A percentile compares a stretch with the other conserved stretches of the same genome.
Evolutionary conservation across 1,284 basidiomycete genomes (phyloP).

Genomic region (Microbotryomycetes sp.): DNA sequence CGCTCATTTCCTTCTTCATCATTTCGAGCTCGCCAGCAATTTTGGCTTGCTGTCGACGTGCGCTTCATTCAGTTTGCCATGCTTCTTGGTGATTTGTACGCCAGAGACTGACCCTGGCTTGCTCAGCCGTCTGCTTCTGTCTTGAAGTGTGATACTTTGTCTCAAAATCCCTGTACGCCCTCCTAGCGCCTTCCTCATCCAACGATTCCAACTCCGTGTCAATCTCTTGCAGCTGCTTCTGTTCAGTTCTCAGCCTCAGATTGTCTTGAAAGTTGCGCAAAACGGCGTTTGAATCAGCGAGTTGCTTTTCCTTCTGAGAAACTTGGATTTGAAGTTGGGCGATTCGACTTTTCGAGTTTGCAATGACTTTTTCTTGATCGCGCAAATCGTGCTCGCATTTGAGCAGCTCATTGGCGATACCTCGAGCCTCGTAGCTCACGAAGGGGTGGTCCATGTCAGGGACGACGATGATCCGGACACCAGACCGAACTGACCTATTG

Average conservation of each 20-base stretch:
- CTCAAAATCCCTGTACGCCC: constrained; percentile 73
- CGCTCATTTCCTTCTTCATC: constrained; percentile 60
- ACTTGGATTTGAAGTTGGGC: constrained; percentile 50
- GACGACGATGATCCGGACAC: neutral
- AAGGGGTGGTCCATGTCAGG: neutral
- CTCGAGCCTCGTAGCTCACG: constrained; percentile 63
- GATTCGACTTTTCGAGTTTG: constrained; percentile 40
- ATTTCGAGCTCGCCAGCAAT: constrained; percentile 74
- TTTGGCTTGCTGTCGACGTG: constrained; percentile 57
- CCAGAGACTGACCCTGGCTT: constrained; percentile 54
- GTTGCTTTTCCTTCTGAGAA: constrained; percentile 39
- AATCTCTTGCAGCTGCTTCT: constrained; percentile 58
- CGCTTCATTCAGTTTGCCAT: neutral
- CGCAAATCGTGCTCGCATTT: constrained; percentile 56
- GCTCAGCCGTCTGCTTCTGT: constrained; percentile 48
- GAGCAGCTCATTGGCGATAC: constrained; percentile 55
- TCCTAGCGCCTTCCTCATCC: constrained; percentile 74
- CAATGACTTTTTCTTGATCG: constrained; percentile 41
- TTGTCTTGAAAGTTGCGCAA: constrained; percentile 73
- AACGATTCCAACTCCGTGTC: constrained; percentile 64
- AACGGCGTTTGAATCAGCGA: constrained; percentile 41
- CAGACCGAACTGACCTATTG: constrained; percentile 44
- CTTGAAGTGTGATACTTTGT: constrained; percentile 61
- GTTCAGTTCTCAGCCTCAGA: constrained; percentile 64
- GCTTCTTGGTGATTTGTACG: constrained; percentile 2